A percentile compares a stretch with the other conserved stretches of the same genome.
Conservation (phyloP, 208 protist species). For the Lotmaria passim region DNA sequence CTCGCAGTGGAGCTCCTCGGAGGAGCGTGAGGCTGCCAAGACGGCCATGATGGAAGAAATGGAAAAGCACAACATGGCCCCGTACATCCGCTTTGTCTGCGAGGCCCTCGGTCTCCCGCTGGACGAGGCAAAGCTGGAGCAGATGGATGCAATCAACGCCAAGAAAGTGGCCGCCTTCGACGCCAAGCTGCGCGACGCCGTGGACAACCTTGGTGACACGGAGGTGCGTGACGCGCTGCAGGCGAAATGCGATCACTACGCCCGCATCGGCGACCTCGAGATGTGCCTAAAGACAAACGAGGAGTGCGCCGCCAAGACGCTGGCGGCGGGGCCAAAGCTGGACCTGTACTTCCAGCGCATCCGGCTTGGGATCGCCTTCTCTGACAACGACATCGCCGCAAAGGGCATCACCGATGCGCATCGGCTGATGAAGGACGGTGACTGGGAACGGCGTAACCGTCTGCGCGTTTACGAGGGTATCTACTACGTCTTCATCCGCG, state of each 20-base stretch:
- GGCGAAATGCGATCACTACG: slow-evolving; percentile 93
- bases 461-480: slow-evolving; percentile 99
- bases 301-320: slow-evolving; percentile 94
- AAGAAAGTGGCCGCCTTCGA: slow-evolving; percentile 82
- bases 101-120: slow-evolving; percentile 76
- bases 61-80: slow-evolving; percentile 86
- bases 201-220: slow-evolving; percentile 97
- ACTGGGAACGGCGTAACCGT: slow-evolving; percentile 99
- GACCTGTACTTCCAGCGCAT: slow-evolving; percentile 97
- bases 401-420: slow-evolving; percentile 92
- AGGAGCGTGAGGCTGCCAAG: slow-evolving; percentile 77
- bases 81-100: slow-evolving; percentile 84
- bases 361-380: slow-evolving; percentile 96
- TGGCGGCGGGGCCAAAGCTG: slow-evolving; percentile 94
- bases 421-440: slow-evolving; percentile 96
- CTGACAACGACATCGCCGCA: slow-evolving; percentile 91
- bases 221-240: slow-evolving; percentile 97
- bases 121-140: slow-evolving; percentile 60
- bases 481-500: slow-evolving; percentile 94
- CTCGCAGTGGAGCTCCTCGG: slow-evolving; percentile 73
- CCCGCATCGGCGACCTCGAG: slow-evolving; percentile 96
- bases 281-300: slow-evolving; percentile 90
- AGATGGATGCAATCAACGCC: slow-evolving; percentile 84
- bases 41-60: slow-evolving; percentile 74
- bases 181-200: slow-evolving; percentile 92